Base-by-base conservation (phyloP, 75 land plant genomes). In the Cunninghamia lanceolata region DNA sequence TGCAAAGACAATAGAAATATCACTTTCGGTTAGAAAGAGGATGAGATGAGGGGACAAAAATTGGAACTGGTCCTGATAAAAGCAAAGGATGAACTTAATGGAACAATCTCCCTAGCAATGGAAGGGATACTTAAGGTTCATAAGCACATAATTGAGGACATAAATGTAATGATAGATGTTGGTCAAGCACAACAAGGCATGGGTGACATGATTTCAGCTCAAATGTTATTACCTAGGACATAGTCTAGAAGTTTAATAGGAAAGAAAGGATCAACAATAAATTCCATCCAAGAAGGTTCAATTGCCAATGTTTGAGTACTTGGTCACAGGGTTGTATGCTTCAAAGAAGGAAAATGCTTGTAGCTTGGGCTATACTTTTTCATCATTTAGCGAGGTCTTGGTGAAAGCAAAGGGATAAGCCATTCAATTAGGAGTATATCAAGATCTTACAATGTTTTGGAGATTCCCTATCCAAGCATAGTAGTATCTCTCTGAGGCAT, bases 41-140 rank as follows among this genome's bases (percentile, higher is more conserved):
- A 25, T 78, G 86, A 14, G 90, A 89, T 21, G 88, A 87, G 30
- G 90, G 75, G 2, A 47, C 38, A 28, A 39, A 15, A 45, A 46
- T 77, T 46, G 84, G 59, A 70, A 54, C 75, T 56, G 86, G 73
- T 54, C 80, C 54, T 45, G 89, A 85, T 71, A 88, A 88, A 68
- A 91, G 95, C 96, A 81, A 98, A 93, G 91, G 98, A 98, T 42
- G 99, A 98, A 47, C 96, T 92, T 36, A 98, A 98, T 82, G 87
- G 90, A 71, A 45, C 94, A 54, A 83, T 93, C 63, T 93, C 99
- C 32, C 94, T 96, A 50, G 98, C 99, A 38, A 87, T 97, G 87
- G 95, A 97, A 90, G 99, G 96, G n/a, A 89, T 97, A 46, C 87
- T 97, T n/a, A 89, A 87, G 85, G 95, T 96, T 85, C 98, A 97